A percentile compares a stretch with the other conserved stretches of the same genome.
Conservation (phyloP, 495 filamentous ascomycete species). For the Annulohypoxylon nitens region DNA sequence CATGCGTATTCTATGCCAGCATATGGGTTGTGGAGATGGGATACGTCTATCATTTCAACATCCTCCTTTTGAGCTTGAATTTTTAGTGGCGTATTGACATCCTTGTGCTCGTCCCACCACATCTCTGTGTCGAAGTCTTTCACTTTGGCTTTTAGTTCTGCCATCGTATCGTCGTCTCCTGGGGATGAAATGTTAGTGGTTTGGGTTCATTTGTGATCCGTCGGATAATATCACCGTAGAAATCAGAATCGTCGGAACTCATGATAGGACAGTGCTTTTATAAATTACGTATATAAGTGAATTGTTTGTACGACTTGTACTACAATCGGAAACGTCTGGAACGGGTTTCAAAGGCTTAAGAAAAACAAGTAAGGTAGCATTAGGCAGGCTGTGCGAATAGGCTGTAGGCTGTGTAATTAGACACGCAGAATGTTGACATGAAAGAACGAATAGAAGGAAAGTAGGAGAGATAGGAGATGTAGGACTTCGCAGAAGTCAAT, state of each 20-base stretch:
- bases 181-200: slow-evolving; percentile 36
- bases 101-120: slow-evolving; percentile 59
- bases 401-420: background rate
- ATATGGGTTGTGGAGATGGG: slow-evolving; percentile 61
- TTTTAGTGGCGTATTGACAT: slow-evolving; percentile 47
- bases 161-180: slow-evolving; percentile 68
- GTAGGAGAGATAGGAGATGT: slow-evolving; percentile 1
- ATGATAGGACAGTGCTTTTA: slow-evolving; percentile 25
- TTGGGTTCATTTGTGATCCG: slow-evolving; percentile 7
- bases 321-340: background rate
- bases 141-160: slow-evolving; percentile 51
- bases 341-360: background rate
- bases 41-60: slow-evolving; percentile 30
- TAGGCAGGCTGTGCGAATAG: background rate
- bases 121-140: slow-evolving; percentile 59
- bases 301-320: slow-evolving; percentile 7
- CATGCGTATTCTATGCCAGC: slow-evolving; percentile 56
- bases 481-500: slow-evolving; percentile 10
- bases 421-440: background rate
- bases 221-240: slow-evolving; percentile 68
- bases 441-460: slow-evolving; percentile 8
- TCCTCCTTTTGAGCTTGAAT: slow-evolving; percentile 40
- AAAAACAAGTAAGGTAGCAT: background rate
- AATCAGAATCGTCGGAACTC: slow-evolving; percentile 78
- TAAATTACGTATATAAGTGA: background rate